A percentile compares a stretch with the other conserved stretches of the same genome.
These are phyloP conservation scores for Linum usitatissimum DNA, from an alignment of 345 rosid species.

Conservation along the genomic window DNA sequence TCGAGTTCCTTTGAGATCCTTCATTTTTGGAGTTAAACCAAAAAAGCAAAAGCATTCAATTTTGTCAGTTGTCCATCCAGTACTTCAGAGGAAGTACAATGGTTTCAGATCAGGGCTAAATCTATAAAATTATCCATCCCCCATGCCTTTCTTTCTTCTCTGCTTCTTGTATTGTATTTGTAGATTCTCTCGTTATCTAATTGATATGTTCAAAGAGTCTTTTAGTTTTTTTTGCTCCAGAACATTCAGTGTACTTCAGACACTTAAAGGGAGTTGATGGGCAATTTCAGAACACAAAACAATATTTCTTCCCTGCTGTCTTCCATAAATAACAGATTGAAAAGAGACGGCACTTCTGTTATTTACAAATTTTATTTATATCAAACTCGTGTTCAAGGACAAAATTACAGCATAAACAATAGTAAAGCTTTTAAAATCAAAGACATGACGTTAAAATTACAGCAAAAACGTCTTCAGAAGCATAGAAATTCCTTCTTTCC, in stretches of 20 bases:
- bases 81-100: conserved; percentile 49
- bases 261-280: neutral
- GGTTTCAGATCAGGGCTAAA: conserved; percentile 27
- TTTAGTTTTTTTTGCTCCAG: neutral
- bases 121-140: conserved; percentile 7
- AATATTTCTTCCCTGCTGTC: too few relatives aligned
- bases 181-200: neutral
- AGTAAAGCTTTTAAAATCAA: neutral
- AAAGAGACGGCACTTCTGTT: neutral
- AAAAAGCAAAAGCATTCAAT: conserved; percentile 54
- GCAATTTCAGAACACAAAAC: neutral
- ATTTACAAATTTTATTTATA: neutral
- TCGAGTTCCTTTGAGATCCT: conserved; percentile 65
- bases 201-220: neutral
- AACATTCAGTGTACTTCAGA: neutral
- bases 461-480: neutral
- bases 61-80: conserved; percentile 71
- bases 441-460: neutral
- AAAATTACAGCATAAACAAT: too few relatives aligned
- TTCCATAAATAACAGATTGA: neutral
- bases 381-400: neutral
- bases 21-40: conserved; percentile 79
- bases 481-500: neutral
- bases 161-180: neutral
- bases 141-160: neutral